Evolutionary conservation across 441 rosid species (phyloP).

Genomic region (Arabidopsis hybrid): DNA sequence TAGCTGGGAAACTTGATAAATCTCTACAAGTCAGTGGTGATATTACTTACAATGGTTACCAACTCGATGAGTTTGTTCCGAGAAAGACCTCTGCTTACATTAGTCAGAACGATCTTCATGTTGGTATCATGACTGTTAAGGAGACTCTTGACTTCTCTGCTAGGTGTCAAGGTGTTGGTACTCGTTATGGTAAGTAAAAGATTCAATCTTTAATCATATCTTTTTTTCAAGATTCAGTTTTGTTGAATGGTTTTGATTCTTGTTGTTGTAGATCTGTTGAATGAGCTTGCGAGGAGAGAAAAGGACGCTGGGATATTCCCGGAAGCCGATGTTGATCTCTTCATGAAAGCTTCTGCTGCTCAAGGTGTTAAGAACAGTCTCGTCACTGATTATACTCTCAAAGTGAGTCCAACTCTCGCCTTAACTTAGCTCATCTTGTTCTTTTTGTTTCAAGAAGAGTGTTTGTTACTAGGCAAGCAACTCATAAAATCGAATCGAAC

Average conservation of each 20-base stretch:
- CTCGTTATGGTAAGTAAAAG: slow-evolving; percentile 58
- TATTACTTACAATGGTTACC: slow-evolving; percentile 71
- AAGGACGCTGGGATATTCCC: slow-evolving; percentile 71
- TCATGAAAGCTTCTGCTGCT: slow-evolving; percentile 82
- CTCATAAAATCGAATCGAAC: not conserved
- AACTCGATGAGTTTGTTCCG: slow-evolving; percentile 65
- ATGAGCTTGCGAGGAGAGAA: slow-evolving; percentile 70
- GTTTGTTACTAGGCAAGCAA: not conserved
- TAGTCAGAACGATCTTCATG: slow-evolving; percentile 75
- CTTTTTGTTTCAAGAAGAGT: not conserved
- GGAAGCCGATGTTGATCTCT: slow-evolving; percentile 71
- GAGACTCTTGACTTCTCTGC: slow-evolving; percentile 84
- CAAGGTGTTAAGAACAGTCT: slow-evolving; percentile 70
- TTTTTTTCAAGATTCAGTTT: slow-evolving; percentile 1
- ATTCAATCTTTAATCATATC: not conserved
- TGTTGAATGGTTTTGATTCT: not conserved
- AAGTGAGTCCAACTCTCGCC: slow-evolving; percentile 44
- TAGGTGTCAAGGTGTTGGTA: slow-evolving; percentile 74
- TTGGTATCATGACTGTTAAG: slow-evolving; percentile 72
- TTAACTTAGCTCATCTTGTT: not conserved
- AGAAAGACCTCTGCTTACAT: slow-evolving; percentile 71
- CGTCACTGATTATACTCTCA: slow-evolving; percentile 70
- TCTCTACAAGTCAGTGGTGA: slow-evolving; percentile 62
- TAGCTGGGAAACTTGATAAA: slow-evolving; percentile 77
- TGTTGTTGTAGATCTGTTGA: slow-evolving; percentile 50